Base-by-base conservation (phyloP, 345 rosid genomes). In the Eucalyptus polybractea region DNA sequence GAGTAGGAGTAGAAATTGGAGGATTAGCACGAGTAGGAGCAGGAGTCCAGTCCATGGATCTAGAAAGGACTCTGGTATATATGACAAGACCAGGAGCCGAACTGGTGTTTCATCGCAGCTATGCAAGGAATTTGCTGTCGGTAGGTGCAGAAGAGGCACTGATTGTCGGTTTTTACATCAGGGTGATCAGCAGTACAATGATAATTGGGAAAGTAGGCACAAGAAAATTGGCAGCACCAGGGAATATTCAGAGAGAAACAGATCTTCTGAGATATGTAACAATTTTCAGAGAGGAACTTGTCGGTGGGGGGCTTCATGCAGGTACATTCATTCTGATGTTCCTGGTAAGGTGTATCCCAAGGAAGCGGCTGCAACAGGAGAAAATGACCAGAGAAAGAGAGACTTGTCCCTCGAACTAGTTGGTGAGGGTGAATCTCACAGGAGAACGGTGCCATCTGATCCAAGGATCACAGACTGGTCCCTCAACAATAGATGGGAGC, bases 221-320 rank as follows among this genome's bases (percentile, higher is more conserved):
- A 91, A 94, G 89, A 95, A 93, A 92, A 88, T 92, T 85, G 92
- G 93, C 65, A 91, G 91, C 67, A 88, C 91, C 42, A 91, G 94
- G 88, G 95, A 94, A 88, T 92, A 90, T 62, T 88, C 90, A 13
- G 62, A 86, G 62, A 90, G 91, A 90, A 89, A 90, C 90, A 92
- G 86, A 89, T 91, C 94, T 15, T 76, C 91, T 80, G 91, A 87
- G 88, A 87, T 87, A 31, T 87, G 69, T 44, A 87, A 53, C 65
- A 54, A 89, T 91, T 93, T n/a, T 86, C 90, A 81, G 91, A 87
- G 88, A 88, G 99, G 99, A 72, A 93, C 91, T 89, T 98, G 99
- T 93, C 96, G 97, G 89, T 95, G 95, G 90, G 98, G 98, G 27
- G 93, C 93, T 47, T 88, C 91, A 90, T 98, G 99, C 92, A 94